A percentile compares a stretch with the other conserved stretches of the same genome.
Evolutionary conservation across 75 land plant species (phyloP).

Genomic region (Pinus albicaulis): DNA sequence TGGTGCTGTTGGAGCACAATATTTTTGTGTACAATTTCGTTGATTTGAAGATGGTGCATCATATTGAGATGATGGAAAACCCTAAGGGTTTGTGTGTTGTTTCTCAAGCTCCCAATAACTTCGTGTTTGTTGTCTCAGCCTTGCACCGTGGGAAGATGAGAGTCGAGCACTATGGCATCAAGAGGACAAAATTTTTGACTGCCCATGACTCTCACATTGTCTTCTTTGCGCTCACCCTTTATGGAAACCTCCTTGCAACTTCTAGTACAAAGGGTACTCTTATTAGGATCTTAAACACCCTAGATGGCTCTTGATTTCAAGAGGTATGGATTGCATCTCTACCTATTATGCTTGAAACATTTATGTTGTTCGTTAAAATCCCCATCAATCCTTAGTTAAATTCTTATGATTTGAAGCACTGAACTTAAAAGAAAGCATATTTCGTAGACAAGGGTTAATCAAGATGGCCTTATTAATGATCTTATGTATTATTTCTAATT

Average conservation of each 20-base stretch:
- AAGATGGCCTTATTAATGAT: too few relatives aligned
- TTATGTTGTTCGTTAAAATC: too few relatives aligned
- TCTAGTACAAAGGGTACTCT: constrained; percentile 31
- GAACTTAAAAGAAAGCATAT: too few relatives aligned
- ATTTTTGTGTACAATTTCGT: constrained; percentile 79
- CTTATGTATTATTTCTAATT: too few relatives aligned
- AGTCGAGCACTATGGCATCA: constrained; percentile 64
- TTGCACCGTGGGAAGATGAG: constrained; percentile 72
- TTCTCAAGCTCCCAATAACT: constrained; percentile 48
- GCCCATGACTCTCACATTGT: constrained; percentile 72
- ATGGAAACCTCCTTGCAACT: constrained; percentile 82
- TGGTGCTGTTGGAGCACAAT: constrained; percentile 85
- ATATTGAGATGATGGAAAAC: constrained; percentile 81
- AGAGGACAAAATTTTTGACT: constrained; percentile 60
- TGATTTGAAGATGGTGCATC: constrained; percentile 73
- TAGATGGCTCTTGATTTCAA: constrained; percentile 75
- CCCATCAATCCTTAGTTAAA: too few relatives aligned
- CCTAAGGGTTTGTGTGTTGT: constrained; percentile 73
- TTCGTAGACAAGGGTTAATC: too few relatives aligned
- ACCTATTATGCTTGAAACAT: too few relatives aligned
- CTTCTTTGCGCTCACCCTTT: constrained; percentile 53
- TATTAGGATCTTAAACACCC: constrained; percentile 66
- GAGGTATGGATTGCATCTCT: constrained; percentile 30
- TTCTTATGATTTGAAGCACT: too few relatives aligned
- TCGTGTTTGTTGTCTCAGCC: constrained; percentile 75